Base-by-base conservation (phyloP, 163 green algal genomes). In the Prototheca stagnorum region DNA sequence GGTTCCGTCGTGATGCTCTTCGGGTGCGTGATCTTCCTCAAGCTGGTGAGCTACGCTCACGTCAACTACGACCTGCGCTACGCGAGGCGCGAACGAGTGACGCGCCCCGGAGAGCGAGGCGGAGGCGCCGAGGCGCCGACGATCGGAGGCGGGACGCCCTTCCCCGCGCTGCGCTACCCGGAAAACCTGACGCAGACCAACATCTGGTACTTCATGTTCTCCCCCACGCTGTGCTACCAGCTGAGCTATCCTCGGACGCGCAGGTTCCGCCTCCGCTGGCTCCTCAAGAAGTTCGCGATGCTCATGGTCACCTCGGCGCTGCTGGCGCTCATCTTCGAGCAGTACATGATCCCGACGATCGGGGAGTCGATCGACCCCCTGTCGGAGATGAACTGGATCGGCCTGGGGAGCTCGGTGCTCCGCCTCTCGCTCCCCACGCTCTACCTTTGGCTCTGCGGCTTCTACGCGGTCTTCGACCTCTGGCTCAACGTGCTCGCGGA, bases 401-500 rank as follows among this genome's bases (percentile, higher is more conserved):
- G 64, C 26, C 64, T 92, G 35, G 52, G 72, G 8, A 85, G 95
- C 72, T 73, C 84, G 26, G 53, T 95, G 5, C 74, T 95, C 4
- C 93, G 93, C 74, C 72, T 96, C 37, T 74, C 72, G 19, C 61
- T 96, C 48, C 86, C 86, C 40, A 84, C 70, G 15, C 77, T 91
- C 21, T 95, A 93, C 69, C 76, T 79, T 59, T 95, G 86, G 84
- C 65, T 95, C 20, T 60, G 68, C 64, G 80, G 83, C 51, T 90
- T 89, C 50, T 84, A 84, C 59, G 50, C 69, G 21, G 59, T 93
- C 27, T 96, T 96, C 70, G 79, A 96, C 56, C 54, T 93, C 1
- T 89, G 74, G 76, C 76, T 95, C 33, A 96, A 95, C 68, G 77
- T 96, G 22, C 27, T 87, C 19, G 84, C 74, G 4, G 86, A 95